Base-by-base conservation (phyloP, 768 basidiomycete genomes). In the Collybia sp. region DNA sequence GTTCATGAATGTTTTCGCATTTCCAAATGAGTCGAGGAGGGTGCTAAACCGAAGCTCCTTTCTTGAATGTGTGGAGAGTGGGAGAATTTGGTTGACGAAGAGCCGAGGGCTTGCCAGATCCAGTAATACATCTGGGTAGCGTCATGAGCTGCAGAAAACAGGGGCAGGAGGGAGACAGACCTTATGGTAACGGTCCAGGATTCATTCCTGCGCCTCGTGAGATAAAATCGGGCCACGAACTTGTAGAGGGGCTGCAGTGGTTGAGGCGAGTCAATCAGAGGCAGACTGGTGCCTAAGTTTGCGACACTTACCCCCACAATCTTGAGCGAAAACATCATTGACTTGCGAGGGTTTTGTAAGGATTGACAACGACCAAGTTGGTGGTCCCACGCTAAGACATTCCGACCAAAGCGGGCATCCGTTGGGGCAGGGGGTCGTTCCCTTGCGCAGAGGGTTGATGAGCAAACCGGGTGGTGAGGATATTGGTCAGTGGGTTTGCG, bases 21-120 rank as follows among this genome's bases (percentile, higher is more conserved):
- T 87, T 39, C 93, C 93, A 61, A 96, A 97, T 5, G 93, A 82
- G 61, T 90, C 85, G 52, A 96, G 82, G 32, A 97, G 66, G 20
- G 86, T 84, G 43, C 72, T 62, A 40, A 93, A 69, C 68, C 6
- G 93, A 91, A 1, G n/a, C n/a, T n/a, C n/a, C n/a, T n/a, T n/a
- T n/a, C n/a, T n/a, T n/a, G n/a, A n/a, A n/a, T n/a, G n/a, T n/a
- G n/a, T n/a, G n/a, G n/a, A n/a, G n/a, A 95, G 82, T n/a, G 83
- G 77, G 20, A 97, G 77, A 41, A 95, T 62, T 61, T 95, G 93
- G 58, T 82, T 79, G 34, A 85, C 69, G n/a, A 96, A 69, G 18
- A 95, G 79, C 30, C 82, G 79, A 20, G 83, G 67, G 48, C 79
- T 95, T 93, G 12, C 92, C 93, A 2, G 93, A 91, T 20, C 85